Percentiles rank a stretch among this genome's conserved stretches.
Conservation (phyloP, 2,329 filamentous ascomycete genomes). For the Tricladium varicosporioides region DNA sequence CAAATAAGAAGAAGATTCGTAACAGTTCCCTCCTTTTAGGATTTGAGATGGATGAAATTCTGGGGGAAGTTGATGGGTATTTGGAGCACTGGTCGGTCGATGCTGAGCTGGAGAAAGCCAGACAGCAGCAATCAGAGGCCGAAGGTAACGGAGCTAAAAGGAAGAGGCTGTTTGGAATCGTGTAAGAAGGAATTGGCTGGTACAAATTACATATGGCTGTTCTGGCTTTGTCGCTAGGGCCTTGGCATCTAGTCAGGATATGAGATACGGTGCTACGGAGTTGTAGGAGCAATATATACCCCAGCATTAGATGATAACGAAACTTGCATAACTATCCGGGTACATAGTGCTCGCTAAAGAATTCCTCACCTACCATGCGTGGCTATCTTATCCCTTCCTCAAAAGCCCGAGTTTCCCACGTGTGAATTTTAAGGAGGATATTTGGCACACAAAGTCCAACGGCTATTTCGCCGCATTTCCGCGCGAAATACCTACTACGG, state of each 20-base stretch:
- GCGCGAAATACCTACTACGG: neutral
- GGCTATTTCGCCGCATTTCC: neutral
- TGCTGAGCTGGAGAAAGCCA: slow-evolving; percentile 36
- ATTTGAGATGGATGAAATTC: slow-evolving; percentile 28
- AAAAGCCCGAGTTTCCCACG: neutral
- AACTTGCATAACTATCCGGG: neutral
- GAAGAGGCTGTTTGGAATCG: slow-evolving; percentile 23
- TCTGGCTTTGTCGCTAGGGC: neutral
- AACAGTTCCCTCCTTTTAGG: neutral
- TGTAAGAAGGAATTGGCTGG: neutral
- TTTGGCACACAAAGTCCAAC: neutral
- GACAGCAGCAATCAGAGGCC: slow-evolving; percentile 5
- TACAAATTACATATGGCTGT: neutral
- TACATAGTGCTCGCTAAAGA: neutral
- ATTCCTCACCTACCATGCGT: neutral
- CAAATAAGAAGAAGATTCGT: neutral
- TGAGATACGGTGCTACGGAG: slow-evolving; percentile 3
- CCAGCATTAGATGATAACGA: neutral
- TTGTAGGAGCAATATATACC: slow-evolving; percentile 15
- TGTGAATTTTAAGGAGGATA: neutral
- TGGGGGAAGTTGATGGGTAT: slow-evolving; percentile 27
- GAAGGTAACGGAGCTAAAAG: slow-evolving; percentile 17
- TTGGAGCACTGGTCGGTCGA: slow-evolving; percentile 41
- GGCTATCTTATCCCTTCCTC: neutral
- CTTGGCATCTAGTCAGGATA: neutral